These are phyloP conservation scores for Alternaria angustiovoidea DNA, from an alignment of 2,329 filamentous ascomycete species.

Conservation along the genomic window DNA sequence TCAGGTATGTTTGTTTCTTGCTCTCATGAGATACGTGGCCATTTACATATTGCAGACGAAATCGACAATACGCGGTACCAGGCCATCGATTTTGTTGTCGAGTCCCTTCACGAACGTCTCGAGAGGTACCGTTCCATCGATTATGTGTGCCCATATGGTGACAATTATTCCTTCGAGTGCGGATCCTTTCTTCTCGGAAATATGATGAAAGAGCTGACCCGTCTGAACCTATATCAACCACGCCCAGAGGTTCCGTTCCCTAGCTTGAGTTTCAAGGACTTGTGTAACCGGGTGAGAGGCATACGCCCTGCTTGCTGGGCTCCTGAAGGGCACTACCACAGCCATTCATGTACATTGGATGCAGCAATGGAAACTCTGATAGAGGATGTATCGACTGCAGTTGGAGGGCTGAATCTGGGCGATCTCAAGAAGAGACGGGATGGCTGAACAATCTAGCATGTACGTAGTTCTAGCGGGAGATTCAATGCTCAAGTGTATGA, in stretches of 20 bases:
- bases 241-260: neutral
- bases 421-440: neutral
- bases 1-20: neutral
- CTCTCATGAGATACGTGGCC: too few species aligned
- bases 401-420: neutral
- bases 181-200: neutral
- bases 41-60: neutral
- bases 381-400: neutral
- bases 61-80: neutral
- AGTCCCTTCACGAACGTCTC: neutral
- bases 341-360: neutral
- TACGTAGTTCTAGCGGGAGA: neutral
- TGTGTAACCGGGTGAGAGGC: too few species aligned
- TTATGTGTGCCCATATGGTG: neutral
- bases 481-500: neutral
- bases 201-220: neutral
- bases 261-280: neutral
- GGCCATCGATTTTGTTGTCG: neutral
- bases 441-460: neutral
- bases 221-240: too few species aligned
- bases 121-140: neutral
- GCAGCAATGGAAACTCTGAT: neutral
- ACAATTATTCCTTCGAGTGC: too few species aligned
- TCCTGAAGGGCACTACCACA: too few species aligned
- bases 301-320: too few species aligned